Evolutionary conservation across 2,329 filamentous ascomycete species (phyloP), one percentile per base, ranked within the genome.

Genomic region (Bisporella sp.): DNA sequence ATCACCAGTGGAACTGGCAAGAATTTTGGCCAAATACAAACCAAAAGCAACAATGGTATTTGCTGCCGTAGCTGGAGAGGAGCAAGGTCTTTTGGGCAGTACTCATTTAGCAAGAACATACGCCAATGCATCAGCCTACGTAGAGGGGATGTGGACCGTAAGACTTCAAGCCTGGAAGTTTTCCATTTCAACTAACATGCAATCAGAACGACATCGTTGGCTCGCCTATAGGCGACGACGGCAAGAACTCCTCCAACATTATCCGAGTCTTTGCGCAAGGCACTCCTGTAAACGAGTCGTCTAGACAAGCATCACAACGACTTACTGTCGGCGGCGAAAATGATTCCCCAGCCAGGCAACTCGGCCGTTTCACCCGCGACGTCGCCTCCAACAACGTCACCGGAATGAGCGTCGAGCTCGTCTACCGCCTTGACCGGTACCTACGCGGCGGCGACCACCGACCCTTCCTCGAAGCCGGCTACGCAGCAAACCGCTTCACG

Each of bases 201-300:
- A 78, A 63, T 47, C 81, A 74, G 55, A 75, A 76, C 65, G 77
- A 81, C 62, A 79, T 79, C 50, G 73, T 81, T 6, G 78, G 78
- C 41, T 75, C 69, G 5, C 21, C 21, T 3, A 21, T 21, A 21
- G 21, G 21, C 21, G 21, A 21, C 21, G 21, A 21, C 21, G 53
- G 53, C 7, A 68, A 71, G 2, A 71, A 64, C 1, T 73, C 69
- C 6, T 69, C 72, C 28, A 70, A 72, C 61, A 77, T 73, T 4
- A 69, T 81, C 54, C 74, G 77, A n/a, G 66, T 76, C 6, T 81
- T 80, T 62, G 63, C 73, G 69, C 39, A 69, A 68, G 53, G 53
- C 21, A 55, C 50, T 40, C 51, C 41, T 7, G 28, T 55, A 6
- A 47, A 43, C 28, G 41, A 51, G 7, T 44, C 49, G 6, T 21